Evolutionary conservation across 1,284 basidiomycete species (phyloP).

Genomic region (Microstroma glucosiphilum): DNA sequence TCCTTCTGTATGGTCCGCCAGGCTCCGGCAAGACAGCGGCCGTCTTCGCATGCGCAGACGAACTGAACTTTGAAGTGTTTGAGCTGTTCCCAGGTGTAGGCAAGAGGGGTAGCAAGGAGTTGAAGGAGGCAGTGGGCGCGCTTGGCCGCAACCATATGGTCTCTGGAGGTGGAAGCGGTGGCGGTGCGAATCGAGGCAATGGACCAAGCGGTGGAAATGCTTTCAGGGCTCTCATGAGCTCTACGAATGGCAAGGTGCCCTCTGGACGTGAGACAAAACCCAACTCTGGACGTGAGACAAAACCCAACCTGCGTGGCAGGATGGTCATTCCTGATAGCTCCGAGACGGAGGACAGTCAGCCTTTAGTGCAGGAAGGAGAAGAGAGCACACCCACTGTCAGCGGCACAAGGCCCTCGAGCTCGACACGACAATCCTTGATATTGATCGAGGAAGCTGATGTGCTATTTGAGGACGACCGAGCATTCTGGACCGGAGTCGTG

Average conservation of each 20-base stretch:
- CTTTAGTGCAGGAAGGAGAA: neutral
- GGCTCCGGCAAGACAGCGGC: conserved; percentile 45
- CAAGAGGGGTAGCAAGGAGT: conserved; percentile 69
- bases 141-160: conserved; percentile 70
- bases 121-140: conserved; percentile 79
- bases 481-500: conserved; percentile 75
- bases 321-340: neutral
- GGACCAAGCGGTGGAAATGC: neutral
- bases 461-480: conserved; percentile 72
- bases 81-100: conserved; percentile 90
- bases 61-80: conserved; percentile 91
- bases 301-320: neutral
- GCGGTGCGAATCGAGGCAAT: conserved; percentile 7
- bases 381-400: neutral
- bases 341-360: neutral
- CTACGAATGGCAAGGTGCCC: neutral
- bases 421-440: conserved; percentile 70
- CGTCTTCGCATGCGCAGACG: conserved; percentile 44
- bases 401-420: neutral
- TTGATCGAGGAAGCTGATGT: conserved; percentile 96
- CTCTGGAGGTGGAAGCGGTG: conserved; percentile 27
- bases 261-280: neutral
- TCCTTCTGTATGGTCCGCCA: conserved; percentile 66
- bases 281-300: neutral
- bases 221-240: neutral